Conservation (phyloP, 345 rosid genomes). For the Ceriops tagal region DNA sequence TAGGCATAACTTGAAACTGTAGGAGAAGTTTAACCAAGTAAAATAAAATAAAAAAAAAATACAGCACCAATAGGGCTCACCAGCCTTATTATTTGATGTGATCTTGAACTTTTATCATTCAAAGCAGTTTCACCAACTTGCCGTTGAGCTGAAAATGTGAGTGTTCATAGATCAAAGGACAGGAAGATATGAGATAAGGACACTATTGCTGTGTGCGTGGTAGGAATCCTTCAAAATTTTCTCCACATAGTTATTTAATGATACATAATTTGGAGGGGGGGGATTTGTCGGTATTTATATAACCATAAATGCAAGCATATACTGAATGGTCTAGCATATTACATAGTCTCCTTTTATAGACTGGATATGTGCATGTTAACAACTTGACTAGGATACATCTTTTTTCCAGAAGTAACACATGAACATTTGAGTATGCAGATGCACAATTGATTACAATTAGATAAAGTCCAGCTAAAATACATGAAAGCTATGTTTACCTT, state of each 20-base stretch:
- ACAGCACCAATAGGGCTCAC: slow-evolving; percentile 36
- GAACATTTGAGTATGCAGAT: too few relatives aligned
- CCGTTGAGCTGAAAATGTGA: slow-evolving; percentile 68
- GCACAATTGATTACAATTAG: too few relatives aligned
- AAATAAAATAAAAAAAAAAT: background rate
- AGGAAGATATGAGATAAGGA: background rate
- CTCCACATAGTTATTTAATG: too few relatives aligned
- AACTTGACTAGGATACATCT: too few relatives aligned
- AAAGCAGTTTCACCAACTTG: slow-evolving; percentile 93
- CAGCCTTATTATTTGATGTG: slow-evolving; percentile 96
- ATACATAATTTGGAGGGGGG: too few relatives aligned
- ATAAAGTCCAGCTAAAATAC: too few relatives aligned
- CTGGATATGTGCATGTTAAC: too few relatives aligned
- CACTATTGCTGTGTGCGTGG: background rate
- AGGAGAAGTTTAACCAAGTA: background rate
- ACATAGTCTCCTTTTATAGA: too few relatives aligned
- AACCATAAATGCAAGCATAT: too few relatives aligned
- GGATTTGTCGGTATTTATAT: too few relatives aligned
- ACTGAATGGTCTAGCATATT: too few relatives aligned
- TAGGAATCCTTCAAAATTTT: background rate
- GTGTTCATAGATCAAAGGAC: background rate
- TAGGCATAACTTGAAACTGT: background rate
- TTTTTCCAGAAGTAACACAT: too few relatives aligned
- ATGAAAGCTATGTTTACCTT: slow-evolving; percentile 45
- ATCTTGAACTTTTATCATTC: slow-evolving; percentile 92